Evolutionary conservation across 106 monocot genomes (phyloP), one percentile per base, ranked within the genome.

Genomic region (Gastrodia elata): DNA sequence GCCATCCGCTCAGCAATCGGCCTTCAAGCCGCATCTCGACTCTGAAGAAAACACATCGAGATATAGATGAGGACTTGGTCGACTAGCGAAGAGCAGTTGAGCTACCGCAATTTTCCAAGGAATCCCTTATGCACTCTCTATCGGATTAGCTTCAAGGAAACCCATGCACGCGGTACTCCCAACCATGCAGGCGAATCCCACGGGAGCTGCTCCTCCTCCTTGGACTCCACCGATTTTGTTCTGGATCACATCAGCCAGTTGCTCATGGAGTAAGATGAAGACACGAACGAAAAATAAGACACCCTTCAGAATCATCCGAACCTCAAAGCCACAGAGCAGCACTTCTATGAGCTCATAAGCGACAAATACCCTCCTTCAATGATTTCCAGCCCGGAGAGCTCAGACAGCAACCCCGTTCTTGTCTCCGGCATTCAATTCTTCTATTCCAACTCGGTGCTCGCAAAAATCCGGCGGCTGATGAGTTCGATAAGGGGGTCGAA

Each of bases 401-500:
- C 75, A 6, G 86, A 85, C 13, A 11, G 70, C 11, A 2, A 5
- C 22, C 18, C 18, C 52, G 22, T 5, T n/a, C 6, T 52, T 22
- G 6, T n/a, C 52, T 5, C 1, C 6, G 52, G 52, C 38, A n/a
- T 37, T 15, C 10, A 61, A 28, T 28, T 26, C 32, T 61, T 61
- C 30, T n/a, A 32, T 11, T 30, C 61, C 68, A 68, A 39, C 37
- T 38, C 38, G 14, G 37, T 10, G 20, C 2, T 37, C 20, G 68
- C 24, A 55, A 69, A 43, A 78, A 27, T 34, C 69, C 71, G 55
- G 80, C 75, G 14, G 46, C 74, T 33, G 74, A 68, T 76, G 83
- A 83, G 59, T 92, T 84, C 64, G 39, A 65, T 3, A 77, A 48
- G 35, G 89, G 84, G 6, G 42, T 75, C 4, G 84, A 92, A 74